Base-by-base conservation (phyloP, 192 early-diverging fungal species). In the Coemansia sp. region DNA sequence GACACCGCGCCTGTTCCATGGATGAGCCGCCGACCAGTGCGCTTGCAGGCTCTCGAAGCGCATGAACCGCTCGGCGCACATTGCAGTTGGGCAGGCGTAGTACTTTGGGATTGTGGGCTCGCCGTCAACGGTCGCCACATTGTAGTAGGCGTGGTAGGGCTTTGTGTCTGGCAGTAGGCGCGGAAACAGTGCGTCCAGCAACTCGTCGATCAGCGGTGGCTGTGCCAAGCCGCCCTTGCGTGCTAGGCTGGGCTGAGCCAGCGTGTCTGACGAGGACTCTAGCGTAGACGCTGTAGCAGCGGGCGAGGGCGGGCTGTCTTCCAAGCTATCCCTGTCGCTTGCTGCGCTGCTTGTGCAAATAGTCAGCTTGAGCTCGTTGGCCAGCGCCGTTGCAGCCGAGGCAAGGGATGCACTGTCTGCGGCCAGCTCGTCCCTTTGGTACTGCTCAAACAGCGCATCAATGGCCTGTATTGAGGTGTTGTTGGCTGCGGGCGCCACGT, bases 1-100 rank as follows among this genome's bases (percentile, higher is more conserved):
- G 8, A 68, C 59, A 1, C 65, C 61, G 24, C 75, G 69, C 22
- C 75, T 39, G 60, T 77, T 77, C 75, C 75, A 77, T 14, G 75
- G 75, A 45, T 77, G 75, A 0, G 62, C 17, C 15, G 25, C 27
- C 15, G 51, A 31, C 75, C 75, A 77, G 41, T 77, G 75, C 5
- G 20, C n/a, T 20, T 62, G 65, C 29, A 77, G 57, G 14, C 57
- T 27, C 10, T 62, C 58, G 65, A 77, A 77, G 51, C 19, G 19
- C 32, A 9, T 7, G 37, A 70, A 77, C 20, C 19, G 25, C 4
- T 39, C 57, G n/a, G 10, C 32, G 51, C 75, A 77, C 59, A 61
- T 67, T 25, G 75, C 53, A 9, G 65, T 77, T 6, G 75, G 65
- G 51, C 75, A 77, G 4, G 32, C n/a, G 41, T 77, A 77, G 12